Evolutionary conservation across 805 yeast species (phyloP).

Genomic region (Lachancea fermentati): DNA sequence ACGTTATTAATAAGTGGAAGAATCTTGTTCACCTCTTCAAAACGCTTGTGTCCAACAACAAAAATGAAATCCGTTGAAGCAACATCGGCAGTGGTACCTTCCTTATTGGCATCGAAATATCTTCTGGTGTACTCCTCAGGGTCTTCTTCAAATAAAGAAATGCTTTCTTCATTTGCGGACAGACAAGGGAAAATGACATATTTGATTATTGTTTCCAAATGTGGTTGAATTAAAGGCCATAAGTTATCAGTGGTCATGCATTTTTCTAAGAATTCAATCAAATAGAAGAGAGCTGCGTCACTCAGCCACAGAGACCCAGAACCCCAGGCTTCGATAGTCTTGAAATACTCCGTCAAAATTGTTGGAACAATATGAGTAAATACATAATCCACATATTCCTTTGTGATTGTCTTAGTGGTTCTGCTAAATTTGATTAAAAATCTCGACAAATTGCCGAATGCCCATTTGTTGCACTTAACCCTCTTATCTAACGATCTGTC

Average conservation of each 20-base stretch:
- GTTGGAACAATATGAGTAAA: conserved; percentile 59
- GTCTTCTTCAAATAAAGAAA: conserved; percentile 72
- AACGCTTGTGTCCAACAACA: conserved; percentile 51
- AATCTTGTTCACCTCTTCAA: conserved; percentile 49
- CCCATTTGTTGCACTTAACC: conserved; percentile 84
- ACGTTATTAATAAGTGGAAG: conserved; percentile 52
- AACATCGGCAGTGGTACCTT: conserved; percentile 62
- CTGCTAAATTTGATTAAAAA: conserved; percentile 57
- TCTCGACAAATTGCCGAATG: conserved; percentile 69
- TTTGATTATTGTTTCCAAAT: conserved; percentile 55
- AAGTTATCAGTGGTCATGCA: conserved; percentile 50
- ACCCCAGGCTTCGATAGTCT: conserved; percentile 38
- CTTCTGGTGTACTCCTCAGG: conserved; percentile 79
- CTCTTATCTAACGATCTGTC: conserved; percentile 44
- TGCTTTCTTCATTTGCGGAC: conserved; percentile 57
- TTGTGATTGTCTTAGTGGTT: conserved; percentile 39
- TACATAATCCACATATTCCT: conserved; percentile 53
- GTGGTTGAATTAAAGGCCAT: conserved; percentile 62
- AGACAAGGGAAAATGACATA: conserved; percentile 72
- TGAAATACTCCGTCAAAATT: conserved; percentile 57
- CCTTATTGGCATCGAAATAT: conserved; percentile 60
- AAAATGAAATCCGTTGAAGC: conserved; percentile 75
- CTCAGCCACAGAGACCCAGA: conserved; percentile 53
- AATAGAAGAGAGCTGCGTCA: conserved; percentile 53
- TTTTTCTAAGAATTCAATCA: conserved; percentile 60